These are phyloP conservation scores for Debaryomyces subglobosus DNA, from an alignment of 1,139 yeast species.

Conservation along the genomic window DNA sequence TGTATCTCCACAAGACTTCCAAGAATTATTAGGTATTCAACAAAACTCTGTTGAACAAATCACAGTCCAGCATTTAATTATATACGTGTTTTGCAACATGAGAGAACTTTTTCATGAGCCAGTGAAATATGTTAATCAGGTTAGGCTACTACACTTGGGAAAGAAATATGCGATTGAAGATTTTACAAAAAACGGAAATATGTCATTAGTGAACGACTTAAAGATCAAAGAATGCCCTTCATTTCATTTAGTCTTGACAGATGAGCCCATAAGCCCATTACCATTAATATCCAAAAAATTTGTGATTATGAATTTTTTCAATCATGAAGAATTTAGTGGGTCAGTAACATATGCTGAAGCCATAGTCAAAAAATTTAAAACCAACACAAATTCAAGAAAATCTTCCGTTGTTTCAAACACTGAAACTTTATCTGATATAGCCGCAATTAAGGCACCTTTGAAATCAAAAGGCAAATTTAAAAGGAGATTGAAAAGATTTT, in stretches of 20 bases:
- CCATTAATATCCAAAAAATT: conserved; percentile 4
- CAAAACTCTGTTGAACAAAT: background rate
- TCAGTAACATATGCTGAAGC: conserved; percentile 8
- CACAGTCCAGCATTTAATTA: conserved; percentile 6
- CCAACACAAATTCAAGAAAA: background rate
- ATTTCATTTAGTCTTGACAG: conserved; percentile 3
- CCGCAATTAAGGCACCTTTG: background rate
- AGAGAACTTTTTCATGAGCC: background rate
- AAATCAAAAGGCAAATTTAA: background rate
- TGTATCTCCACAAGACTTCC: conserved; percentile 1
- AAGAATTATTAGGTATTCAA: background rate
- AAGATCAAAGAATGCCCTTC: conserved; percentile 4
- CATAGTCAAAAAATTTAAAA: background rate
- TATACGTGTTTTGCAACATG: conserved; percentile 6
- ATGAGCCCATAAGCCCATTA: background rate
- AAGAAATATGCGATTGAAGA: conserved; percentile 2
- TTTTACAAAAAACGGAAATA: background rate
- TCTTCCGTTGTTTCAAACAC: background rate
- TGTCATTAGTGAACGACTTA: conserved; percentile 1
- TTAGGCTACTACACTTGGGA: conserved; percentile 6
- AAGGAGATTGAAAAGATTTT: background rate
- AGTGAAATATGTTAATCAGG: conserved; percentile 5
- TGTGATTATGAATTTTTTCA: conserved; percentile 4
- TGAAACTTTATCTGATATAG: background rate
- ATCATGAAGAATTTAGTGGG: background rate